Percentiles rank a stretch among this genome's conserved stretches.
Conservation (phyloP, 2,329 filamentous ascomycete genomes). For the Talaromyces funiculosus region DNA sequence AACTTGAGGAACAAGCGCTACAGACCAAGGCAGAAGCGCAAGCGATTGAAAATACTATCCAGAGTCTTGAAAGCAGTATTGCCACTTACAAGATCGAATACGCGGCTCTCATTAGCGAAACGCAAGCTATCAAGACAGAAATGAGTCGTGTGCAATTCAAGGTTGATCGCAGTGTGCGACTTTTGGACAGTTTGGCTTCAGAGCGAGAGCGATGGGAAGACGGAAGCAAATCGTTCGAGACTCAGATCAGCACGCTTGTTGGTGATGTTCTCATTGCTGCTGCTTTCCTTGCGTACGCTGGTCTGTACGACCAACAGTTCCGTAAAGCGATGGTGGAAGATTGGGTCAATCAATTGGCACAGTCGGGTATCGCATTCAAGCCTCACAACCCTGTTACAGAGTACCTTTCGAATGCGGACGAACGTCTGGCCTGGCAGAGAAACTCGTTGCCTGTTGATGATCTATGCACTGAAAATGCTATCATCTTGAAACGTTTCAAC, state of each 20-base stretch:
- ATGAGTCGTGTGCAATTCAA: conserved; percentile 97
- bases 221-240: conserved; percentile 96
- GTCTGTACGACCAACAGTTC: conserved; percentile 97
- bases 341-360: conserved; percentile 86
- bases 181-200: conserved; percentile 91
- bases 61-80: conserved; percentile 80
- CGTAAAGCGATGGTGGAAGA: conserved; percentile 96
- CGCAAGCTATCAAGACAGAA: conserved; percentile 92
- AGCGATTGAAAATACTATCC: conserved; percentile 83
- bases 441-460: conserved; percentile 92
- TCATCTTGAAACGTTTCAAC: conserved; percentile 96
- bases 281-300: conserved; percentile 92
- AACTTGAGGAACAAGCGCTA: conserved; percentile 80
- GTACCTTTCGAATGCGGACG: conserved; percentile 92
- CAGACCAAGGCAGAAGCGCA: conserved; percentile 91
- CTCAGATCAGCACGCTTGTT: conserved; percentile 92
- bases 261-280: conserved; percentile 95
- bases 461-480: conserved; percentile 96
- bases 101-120: conserved; percentile 90
- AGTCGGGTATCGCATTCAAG: conserved; percentile 93
- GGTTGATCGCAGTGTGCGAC: conserved; percentile 88
- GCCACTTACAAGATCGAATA: conserved; percentile 95
- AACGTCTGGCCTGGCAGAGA: conserved; percentile 90
- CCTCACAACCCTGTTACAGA: conserved; percentile 90
- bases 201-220: conserved; percentile 93